A percentile compares a stretch with the other conserved stretches of the same genome.
Evolutionary conservation across 176 grass and related monocot species (phyloP).

Genomic region (Tillandsia fasciculata): DNA sequence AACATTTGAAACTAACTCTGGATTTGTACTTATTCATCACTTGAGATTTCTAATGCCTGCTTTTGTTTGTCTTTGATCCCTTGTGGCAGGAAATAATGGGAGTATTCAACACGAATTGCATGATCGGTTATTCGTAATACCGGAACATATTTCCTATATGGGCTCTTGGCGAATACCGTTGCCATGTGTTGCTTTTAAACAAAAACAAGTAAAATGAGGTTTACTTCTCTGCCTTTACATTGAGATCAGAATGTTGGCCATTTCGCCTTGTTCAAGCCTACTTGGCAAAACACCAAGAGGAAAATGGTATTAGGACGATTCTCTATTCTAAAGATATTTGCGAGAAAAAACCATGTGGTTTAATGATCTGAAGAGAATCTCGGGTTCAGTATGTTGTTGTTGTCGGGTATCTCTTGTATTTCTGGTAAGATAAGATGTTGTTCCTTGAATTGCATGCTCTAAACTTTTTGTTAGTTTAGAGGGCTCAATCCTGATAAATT

Average conservation of each 20-base stretch:
- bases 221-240: neutral
- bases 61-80: neutral
- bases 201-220: slow-evolving; percentile 6
- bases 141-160: slow-evolving; percentile 76
- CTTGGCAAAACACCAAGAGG: neutral
- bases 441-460: too few species aligned
- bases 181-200: slow-evolving; percentile 21
- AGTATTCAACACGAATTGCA: slow-evolving; percentile 73
- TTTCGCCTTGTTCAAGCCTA: neutral
- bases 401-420: too few species aligned
- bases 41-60: neutral
- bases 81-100: slow-evolving; percentile 70
- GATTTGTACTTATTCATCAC: too few species aligned
- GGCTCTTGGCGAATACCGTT: slow-evolving; percentile 65
- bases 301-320: too few species aligned
- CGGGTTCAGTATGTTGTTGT: too few species aligned
- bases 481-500: too few species aligned
- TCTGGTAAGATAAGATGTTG: too few species aligned
- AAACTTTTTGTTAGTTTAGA: too few species aligned
- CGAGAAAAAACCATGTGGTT: too few species aligned
- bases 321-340: too few species aligned
- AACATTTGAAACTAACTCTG: too few species aligned
- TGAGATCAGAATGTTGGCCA: neutral
- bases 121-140: slow-evolving; percentile 68
- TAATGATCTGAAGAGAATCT: too few species aligned